phyloP scores from a whole-genome alignment of 2,329 filamentous ascomycete species.

The Furcasterigmium sp. region DNA sequence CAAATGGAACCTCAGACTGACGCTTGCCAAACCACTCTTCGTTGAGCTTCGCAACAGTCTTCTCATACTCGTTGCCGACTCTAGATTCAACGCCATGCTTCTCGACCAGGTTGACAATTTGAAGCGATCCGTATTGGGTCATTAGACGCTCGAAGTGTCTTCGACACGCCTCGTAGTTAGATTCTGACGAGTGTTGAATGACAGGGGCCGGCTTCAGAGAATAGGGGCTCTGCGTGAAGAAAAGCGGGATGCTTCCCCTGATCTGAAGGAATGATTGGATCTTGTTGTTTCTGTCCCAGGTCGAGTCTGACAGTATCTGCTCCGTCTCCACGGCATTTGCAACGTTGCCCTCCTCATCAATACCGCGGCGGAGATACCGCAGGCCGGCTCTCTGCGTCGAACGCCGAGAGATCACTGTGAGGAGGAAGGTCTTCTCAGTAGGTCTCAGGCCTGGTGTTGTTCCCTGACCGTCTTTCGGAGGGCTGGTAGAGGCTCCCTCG shows the following conservation, averaged over 20 bases:
- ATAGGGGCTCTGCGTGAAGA: slow-evolving; percentile 93
- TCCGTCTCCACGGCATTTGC: slow-evolving; percentile 95
- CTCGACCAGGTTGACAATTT: slow-evolving; percentile 81
- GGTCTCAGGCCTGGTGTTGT: slow-evolving; percentile 35
- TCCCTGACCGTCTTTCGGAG: slow-evolving; percentile 13
- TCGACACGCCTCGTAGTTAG: slow-evolving; percentile 73
- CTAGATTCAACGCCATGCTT: slow-evolving; percentile 77
- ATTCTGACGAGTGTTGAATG: slow-evolving; percentile 72
- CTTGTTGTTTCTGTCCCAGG: slow-evolving; percentile 57
- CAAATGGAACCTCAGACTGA: slow-evolving; percentile 55
- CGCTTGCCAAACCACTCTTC: slow-evolving; percentile 44
- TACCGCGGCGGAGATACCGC: slow-evolving; percentile 81
- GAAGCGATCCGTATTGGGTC: slow-evolving; percentile 68
- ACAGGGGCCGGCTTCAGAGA: slow-evolving; percentile 83
- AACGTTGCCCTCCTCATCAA: slow-evolving; percentile 82
- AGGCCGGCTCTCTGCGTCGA: slow-evolving; percentile 83
- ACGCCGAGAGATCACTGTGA: slow-evolving; percentile 89
- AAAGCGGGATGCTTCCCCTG: slow-evolving; percentile 86
- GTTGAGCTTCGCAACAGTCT: slow-evolving; percentile 62
- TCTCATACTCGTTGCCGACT: slow-evolving; percentile 74
- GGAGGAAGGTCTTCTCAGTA: slow-evolving; percentile 57
- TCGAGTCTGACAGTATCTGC: slow-evolving; percentile 73
- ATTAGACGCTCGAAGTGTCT: slow-evolving; percentile 71
- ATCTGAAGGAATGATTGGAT: slow-evolving; percentile 82
- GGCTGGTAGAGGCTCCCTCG: not conserved